A percentile compares a stretch with the other conserved stretches of the same genome.
Evolutionary conservation across 768 basidiomycete genomes (phyloP).

Genomic region (Podaxis mareebaensis): DNA sequence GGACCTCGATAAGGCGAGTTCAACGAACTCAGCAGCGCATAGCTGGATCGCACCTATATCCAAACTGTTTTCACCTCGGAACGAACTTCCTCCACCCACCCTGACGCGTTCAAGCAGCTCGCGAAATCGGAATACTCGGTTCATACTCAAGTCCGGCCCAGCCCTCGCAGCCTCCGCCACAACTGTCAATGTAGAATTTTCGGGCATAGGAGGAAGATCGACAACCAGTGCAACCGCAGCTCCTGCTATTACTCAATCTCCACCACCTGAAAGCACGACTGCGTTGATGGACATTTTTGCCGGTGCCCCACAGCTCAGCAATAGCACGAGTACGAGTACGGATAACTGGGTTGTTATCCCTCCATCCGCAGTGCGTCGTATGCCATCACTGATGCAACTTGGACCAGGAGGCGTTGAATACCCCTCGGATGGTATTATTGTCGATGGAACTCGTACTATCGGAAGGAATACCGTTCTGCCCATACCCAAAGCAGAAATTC

Average conservation of each 20-base stretch:
- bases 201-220: conserved; percentile 54
- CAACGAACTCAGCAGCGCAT: conserved; percentile 47
- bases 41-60: conserved; percentile 89
- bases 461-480: conserved; percentile 23
- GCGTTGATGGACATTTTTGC: conserved; percentile 89
- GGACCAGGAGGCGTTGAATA: background rate
- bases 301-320: conserved; percentile 63
- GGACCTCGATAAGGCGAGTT: conserved; percentile 32
- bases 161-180: conserved; percentile 86
- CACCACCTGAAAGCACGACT: conserved; percentile 16
- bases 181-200: conserved; percentile 97
- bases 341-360: conserved; percentile 81
- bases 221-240: conserved; percentile 39
- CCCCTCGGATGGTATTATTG: background rate
- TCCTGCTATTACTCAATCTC: conserved; percentile 17
- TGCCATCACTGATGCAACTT: conserved; percentile 21
- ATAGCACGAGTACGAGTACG: conserved; percentile 20
- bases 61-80: conserved; percentile 60
- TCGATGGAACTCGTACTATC: conserved; percentile 16
- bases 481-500: conserved; percentile 36
- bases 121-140: conserved; percentile 37
- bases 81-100: conserved; percentile 22
- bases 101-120: conserved; percentile 23
- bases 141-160: conserved; percentile 79
- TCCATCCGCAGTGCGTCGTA: conserved; percentile 29